Evolutionary conservation across 495 filamentous ascomycete genomes (phyloP), one percentile per base, ranked within the genome.

Genomic region (Pyrenopolyporus hunteri): DNA sequence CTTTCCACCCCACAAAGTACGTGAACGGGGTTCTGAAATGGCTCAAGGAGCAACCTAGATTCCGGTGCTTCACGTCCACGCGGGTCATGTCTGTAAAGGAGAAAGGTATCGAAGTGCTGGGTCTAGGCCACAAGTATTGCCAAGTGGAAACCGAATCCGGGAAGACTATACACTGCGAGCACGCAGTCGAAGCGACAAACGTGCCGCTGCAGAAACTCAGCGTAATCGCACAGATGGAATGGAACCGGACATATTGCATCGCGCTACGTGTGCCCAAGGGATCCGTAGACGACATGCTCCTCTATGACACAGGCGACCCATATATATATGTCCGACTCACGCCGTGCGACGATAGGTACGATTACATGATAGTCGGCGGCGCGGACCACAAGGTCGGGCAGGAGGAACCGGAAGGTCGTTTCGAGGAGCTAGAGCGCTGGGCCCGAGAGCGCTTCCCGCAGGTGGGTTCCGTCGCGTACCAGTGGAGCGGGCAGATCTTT

Each of bases 321-420:
- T 85, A 85, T 70, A 76, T 82, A 51, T 85, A 85, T 55, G 66
- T 80, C 1, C 74, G 80, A 0, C 70, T 84, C 6, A 85, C 82
- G 0, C 70, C 55, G 0, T 85, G 82, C 65, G 76, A 77, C 33
- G 78, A 82, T 29, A 68, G 77, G 29, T 63, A 85, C 45, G 82
- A 85, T 46, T 86, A 85, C 68, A 26, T 86, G 32, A 69, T 87
- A 2, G 69, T 84, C n/a, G 83, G 83, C 4, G 83, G 84, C 1
- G 77, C 78, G 56, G 83, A 86, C 59, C 84, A 87, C 74, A 83
- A 83, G 67, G 83, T 86, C 28, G 82, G 84, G 0, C 82, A 86
- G 56, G 81, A 82, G 29, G 76, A 74, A 10, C 74, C 74, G 6
- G 45, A 40, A 1, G 63, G 63, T 3, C 73, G 76, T 19, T 83